These are phyloP conservation scores for Cocos nucifera DNA, from an alignment of 176 grass and related monocot genomes.

Conservation along the genomic window DNA sequence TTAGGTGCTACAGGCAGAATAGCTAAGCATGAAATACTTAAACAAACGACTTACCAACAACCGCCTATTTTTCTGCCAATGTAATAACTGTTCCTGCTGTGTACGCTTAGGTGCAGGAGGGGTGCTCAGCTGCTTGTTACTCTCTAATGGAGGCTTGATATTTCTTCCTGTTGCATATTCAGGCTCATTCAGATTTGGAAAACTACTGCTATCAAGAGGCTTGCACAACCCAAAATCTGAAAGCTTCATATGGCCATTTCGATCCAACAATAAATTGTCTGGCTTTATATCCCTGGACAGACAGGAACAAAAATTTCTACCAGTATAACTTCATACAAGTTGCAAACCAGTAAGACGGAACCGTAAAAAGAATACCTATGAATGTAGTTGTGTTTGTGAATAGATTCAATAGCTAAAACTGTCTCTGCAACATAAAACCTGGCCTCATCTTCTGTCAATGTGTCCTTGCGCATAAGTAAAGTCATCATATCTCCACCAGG, in stretches of 20 bases:
- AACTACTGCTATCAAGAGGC: constrained; percentile 17
- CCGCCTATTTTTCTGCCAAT: constrained; percentile 18
- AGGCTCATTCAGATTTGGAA: constrained; percentile 22
- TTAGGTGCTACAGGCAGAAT: too few species aligned
- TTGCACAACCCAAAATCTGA: constrained; percentile 24
- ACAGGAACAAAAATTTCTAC: background rate
- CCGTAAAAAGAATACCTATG: constrained; percentile 42
- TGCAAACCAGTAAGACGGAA: too few species aligned
- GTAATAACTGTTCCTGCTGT: constrained; percentile 15
- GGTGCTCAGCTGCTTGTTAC: background rate
- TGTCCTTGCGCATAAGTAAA: constrained; percentile 73
- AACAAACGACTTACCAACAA: constrained; percentile 4
- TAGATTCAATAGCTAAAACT: constrained; percentile 73
- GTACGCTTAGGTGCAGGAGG: constrained; percentile 11
- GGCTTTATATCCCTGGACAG: constrained; percentile 16
- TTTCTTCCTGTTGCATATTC: background rate
- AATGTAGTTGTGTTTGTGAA: constrained; percentile 74
- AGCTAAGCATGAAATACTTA: too few species aligned
- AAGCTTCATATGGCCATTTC: constrained; percentile 21
- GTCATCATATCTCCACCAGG: constrained; percentile 88
- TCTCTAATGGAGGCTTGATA: background rate
- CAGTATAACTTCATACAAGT: too few species aligned
- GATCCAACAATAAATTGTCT: constrained; percentile 16
- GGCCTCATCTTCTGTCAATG: constrained; percentile 58
- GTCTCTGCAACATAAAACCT: constrained; percentile 67